These are phyloP conservation scores for Cercophora samala DNA, from an alignment of 495 filamentous ascomycete genomes.

Conservation along the genomic window DNA sequence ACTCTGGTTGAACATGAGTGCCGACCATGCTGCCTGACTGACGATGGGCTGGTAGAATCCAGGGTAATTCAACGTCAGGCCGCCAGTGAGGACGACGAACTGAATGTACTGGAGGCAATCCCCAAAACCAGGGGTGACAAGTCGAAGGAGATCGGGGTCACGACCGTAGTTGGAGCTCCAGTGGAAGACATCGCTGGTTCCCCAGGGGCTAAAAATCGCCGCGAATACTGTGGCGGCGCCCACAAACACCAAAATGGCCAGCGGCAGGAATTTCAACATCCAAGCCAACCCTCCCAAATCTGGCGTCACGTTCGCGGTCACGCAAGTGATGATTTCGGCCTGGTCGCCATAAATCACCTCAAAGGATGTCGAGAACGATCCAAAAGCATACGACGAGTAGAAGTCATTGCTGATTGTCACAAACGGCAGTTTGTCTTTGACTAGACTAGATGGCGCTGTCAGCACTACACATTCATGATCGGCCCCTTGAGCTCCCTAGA, in stretches of 20 bases:
- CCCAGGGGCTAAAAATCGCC: conserved; percentile 89
- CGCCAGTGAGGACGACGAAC: conserved; percentile 83
- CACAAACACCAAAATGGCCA: conserved; percentile 73
- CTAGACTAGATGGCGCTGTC: conserved; percentile 45
- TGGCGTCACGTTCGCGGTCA: conserved; percentile 77
- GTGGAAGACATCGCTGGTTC: conserved; percentile 79
- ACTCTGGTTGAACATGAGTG: conserved; percentile 89
- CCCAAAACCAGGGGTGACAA: conserved; percentile 94
- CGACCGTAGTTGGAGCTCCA: conserved; percentile 97
- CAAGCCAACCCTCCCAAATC: conserved; percentile 61
- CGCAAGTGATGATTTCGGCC: conserved; percentile 62
- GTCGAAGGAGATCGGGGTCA: conserved; percentile 83
- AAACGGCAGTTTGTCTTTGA: conserved; percentile 21
- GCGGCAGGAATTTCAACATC: conserved; percentile 73
- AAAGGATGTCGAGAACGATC: conserved; percentile 70
- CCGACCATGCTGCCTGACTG: conserved; percentile 81
- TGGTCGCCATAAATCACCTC: conserved; percentile 69
- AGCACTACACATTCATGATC: background rate
- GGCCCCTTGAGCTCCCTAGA: background rate
- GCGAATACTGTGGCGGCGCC: conserved; percentile 78
- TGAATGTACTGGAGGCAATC: conserved; percentile 98
- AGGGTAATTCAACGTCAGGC: conserved; percentile 81
- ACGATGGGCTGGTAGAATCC: conserved; percentile 91
- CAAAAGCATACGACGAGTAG: conserved; percentile 76
- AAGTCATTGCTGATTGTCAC: conserved; percentile 78